Evolutionary conservation across 164 flowering plant genomes (phyloP).

Genomic region (Aristolochia californica): DNA sequence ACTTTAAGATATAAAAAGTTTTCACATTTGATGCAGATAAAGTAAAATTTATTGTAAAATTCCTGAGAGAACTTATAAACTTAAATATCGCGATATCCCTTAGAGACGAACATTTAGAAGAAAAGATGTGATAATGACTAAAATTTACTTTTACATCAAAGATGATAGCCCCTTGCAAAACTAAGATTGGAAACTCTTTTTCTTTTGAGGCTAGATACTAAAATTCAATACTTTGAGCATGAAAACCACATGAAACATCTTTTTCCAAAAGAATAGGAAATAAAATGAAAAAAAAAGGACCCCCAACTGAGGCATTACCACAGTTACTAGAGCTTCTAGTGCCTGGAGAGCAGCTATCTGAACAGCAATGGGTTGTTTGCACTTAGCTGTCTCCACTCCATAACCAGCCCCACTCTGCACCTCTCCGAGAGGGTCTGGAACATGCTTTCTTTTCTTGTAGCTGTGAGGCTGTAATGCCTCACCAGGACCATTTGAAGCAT

Average conservation of each 20-base stretch:
- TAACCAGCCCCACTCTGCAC: conserved; percentile 24
- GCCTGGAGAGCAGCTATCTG: conserved; percentile 80
- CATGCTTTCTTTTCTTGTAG: conserved; percentile 61
- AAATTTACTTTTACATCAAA: background rate
- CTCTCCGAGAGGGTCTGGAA: conserved; percentile 17
- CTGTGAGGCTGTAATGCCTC: conserved; percentile 18
- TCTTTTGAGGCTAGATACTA: background rate
- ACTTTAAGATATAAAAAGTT: no score
- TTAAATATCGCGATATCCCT: no score
- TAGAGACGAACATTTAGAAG: no score
- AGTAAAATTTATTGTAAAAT: no score
- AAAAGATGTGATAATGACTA: background rate
- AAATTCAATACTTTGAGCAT: background rate
- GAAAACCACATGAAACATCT: background rate
- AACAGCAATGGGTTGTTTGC: conserved; percentile 29
- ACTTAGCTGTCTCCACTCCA: conserved; percentile 16
- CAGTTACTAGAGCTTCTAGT: conserved; percentile 66
- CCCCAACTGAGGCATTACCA: conserved; percentile 24
- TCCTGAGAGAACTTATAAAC: no score
- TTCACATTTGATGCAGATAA: no score
- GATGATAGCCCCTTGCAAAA: background rate
- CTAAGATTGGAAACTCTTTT: background rate
- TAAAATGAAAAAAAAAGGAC: background rate
- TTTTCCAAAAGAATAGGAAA: background rate
- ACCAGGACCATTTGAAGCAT: conserved; percentile 11